Conservation (phyloP, 176 grass and related monocot genomes). For the Alloteropsis semialata region DNA sequence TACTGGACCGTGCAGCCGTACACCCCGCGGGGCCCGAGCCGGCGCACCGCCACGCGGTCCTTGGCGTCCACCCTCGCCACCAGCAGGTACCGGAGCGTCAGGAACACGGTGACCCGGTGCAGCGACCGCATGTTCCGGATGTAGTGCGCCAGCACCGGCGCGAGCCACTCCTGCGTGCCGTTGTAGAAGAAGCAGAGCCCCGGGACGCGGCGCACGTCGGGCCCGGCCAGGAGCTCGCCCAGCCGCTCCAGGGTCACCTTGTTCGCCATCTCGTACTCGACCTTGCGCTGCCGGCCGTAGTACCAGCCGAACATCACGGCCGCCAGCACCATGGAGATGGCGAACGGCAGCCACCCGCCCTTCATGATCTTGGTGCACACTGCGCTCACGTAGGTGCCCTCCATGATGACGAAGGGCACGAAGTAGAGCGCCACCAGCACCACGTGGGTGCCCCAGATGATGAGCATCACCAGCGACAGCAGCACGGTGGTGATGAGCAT, state of each 20-base stretch:
- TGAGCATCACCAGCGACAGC: conserved; percentile 68
- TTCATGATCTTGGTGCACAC: conserved; percentile 65
- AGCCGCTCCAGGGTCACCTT: conserved; percentile 59
- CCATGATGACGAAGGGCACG: conserved; percentile 48
- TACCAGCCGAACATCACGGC: conserved; percentile 76
- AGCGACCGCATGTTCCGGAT: conserved; percentile 67
- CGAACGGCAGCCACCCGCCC: conserved; percentile 75
- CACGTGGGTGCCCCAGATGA: conserved; percentile 55
- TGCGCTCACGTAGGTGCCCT: conserved; percentile 56
- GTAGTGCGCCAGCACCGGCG: conserved; percentile 59
- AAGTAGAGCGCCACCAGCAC: conserved; percentile 47
- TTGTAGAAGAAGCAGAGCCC: conserved; percentile 79
- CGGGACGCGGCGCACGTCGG: conserved; percentile 56
- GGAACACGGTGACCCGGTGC: conserved; percentile 53
- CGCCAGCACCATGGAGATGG: conserved; percentile 52
- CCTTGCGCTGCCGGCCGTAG: conserved; percentile 66
- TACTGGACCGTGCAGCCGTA: conserved; percentile 61
- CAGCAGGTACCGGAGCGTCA: conserved; percentile 55
- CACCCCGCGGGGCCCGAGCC: conserved; percentile 39
- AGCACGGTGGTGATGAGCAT: conserved; percentile 82
- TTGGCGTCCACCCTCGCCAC: conserved; percentile 47
- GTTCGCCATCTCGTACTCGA: conserved; percentile 59
- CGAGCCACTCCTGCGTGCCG: conserved; percentile 56
- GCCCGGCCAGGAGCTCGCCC: conserved; percentile 41
- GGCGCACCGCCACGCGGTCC: conserved; percentile 28